A percentile compares a stretch with the other conserved stretches of the same genome.
phyloP scores from a whole-genome alignment of 2,329 filamentous ascomycete species.

The Beauveria caledonica region DNA sequence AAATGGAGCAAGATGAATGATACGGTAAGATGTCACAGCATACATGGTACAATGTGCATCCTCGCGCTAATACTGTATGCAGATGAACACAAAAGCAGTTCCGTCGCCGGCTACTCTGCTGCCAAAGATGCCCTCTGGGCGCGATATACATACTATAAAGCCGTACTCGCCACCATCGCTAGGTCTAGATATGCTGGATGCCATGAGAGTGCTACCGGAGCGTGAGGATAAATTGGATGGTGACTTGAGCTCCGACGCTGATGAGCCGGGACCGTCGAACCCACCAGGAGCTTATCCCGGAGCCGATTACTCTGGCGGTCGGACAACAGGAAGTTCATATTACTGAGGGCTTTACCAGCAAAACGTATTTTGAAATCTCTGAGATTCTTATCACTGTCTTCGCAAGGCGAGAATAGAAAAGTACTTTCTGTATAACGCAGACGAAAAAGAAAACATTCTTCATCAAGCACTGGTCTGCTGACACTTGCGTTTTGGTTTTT shows the following conservation, averaged over 20 bases:
- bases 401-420: not conserved
- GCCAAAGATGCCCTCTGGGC: constrained; percentile 74
- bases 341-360: constrained; percentile 20
- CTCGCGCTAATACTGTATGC: not conserved
- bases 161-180: constrained; percentile 59
- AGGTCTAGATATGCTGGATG: constrained; percentile 55
- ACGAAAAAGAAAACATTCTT: not conserved
- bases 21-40: constrained; percentile 49
- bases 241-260: constrained; percentile 32
- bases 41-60: constrained; percentile 3
- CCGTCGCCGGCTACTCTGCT: constrained; percentile 65
- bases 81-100: constrained; percentile 75
- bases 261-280: constrained; percentile 21
- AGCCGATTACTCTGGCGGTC: constrained; percentile 27
- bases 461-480: not conserved
- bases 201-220: constrained; percentile 40
- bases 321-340: constrained; percentile 27
- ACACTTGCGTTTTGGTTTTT: not conserved
- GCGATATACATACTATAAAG: constrained; percentile 72
- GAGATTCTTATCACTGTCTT: not conserved
- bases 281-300: constrained; percentile 45
- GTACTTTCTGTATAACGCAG: not conserved
- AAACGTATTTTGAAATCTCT: not conserved
- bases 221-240: constrained; percentile 25
- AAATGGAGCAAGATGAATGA: constrained; percentile 95